phyloP scores from a whole-genome alignment of 352 stramenopile genomes.

The Globisporangium camurandrum region DNA sequence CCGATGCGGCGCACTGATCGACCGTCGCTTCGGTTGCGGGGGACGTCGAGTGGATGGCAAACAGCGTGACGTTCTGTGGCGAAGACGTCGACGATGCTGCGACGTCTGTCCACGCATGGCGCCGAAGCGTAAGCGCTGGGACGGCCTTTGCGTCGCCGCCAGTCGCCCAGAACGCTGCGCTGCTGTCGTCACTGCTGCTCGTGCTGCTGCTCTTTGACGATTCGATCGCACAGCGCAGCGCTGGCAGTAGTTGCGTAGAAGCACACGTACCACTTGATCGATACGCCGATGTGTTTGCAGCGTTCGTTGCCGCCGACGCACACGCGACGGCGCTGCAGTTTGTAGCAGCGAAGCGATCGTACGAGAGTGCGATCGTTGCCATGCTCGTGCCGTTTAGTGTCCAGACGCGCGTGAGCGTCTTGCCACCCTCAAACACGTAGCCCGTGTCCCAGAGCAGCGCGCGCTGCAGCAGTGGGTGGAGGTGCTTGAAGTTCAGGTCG shows the following conservation, averaged over 20 bases:
- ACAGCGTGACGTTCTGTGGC: no score
- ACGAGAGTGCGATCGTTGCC: slow-evolving; percentile 22
- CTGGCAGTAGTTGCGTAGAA: slow-evolving; percentile 13
- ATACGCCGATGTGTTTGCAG: not conserved
- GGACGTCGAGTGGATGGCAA: slow-evolving; percentile 20
- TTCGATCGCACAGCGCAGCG: slow-evolving; percentile 14
- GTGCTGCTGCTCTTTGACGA: slow-evolving; percentile 3
- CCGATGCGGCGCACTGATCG: not conserved
- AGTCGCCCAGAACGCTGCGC: slow-evolving; percentile 23
- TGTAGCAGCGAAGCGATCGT: slow-evolving; percentile 9
- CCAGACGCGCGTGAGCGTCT: slow-evolving; percentile 18
- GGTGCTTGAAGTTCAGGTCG: slow-evolving; percentile 15
- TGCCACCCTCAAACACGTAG: slow-evolving; percentile 14
- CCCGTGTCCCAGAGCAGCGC: slow-evolving; percentile 33
- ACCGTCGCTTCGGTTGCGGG: slow-evolving; percentile 6
- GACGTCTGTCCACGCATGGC: slow-evolving; percentile 14
- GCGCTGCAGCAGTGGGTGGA: slow-evolving; percentile 25
- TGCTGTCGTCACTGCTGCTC: not conserved
- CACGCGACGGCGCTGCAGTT: slow-evolving; percentile 17
- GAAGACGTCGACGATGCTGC: slow-evolving; percentile 7
- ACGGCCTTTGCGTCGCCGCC: slow-evolving; percentile 12
- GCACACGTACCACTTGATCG: slow-evolving; percentile 10
- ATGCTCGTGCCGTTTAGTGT: slow-evolving; percentile 19
- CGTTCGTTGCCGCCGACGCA: no score
- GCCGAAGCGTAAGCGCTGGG: slow-evolving; percentile 13